phyloP scores from a whole-genome alignment of 768 basidiomycete species.

The Rhizopogon rudus region DNA sequence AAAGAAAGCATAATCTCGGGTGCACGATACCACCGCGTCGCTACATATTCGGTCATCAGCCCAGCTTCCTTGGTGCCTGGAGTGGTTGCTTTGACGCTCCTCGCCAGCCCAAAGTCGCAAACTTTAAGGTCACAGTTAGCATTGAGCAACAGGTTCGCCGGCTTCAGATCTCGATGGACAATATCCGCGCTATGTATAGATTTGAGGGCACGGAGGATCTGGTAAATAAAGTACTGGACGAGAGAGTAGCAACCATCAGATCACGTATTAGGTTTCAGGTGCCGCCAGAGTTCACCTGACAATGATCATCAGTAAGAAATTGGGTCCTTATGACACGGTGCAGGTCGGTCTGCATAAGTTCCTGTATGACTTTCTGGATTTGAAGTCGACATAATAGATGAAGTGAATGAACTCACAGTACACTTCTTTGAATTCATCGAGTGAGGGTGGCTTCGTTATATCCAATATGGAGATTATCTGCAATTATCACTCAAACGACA shows the following conservation, averaged over 20 bases:
- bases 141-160: constrained; percentile 84
- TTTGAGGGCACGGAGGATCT: constrained; percentile 83
- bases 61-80: constrained; percentile 58
- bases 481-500: background rate
- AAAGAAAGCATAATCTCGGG: constrained; percentile 95
- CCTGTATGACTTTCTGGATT: constrained; percentile 59
- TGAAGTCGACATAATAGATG: constrained; percentile 1
- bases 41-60: constrained; percentile 81
- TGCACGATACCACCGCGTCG: constrained; percentile 90
- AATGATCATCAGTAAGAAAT: constrained; percentile 86
- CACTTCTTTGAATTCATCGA: constrained; percentile 82
- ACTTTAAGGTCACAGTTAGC: constrained; percentile 88
- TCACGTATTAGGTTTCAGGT: background rate
- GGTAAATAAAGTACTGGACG: constrained; percentile 72
- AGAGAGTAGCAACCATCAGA: constrained; percentile 1
- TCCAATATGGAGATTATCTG: constrained; percentile 92
- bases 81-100: constrained; percentile 52
- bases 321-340: constrained; percentile 91
- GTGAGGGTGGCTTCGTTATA: constrained; percentile 74
- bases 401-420: constrained; percentile 49
- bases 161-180: constrained; percentile 75
- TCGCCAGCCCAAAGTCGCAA: constrained; percentile 83
- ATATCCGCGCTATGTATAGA: constrained; percentile 87
- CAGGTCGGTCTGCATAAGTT: constrained; percentile 87
- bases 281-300: constrained; percentile 46